phyloP scores from a whole-genome alignment of 306 rosid genomes.

The Boehmeria nivea region DNA sequence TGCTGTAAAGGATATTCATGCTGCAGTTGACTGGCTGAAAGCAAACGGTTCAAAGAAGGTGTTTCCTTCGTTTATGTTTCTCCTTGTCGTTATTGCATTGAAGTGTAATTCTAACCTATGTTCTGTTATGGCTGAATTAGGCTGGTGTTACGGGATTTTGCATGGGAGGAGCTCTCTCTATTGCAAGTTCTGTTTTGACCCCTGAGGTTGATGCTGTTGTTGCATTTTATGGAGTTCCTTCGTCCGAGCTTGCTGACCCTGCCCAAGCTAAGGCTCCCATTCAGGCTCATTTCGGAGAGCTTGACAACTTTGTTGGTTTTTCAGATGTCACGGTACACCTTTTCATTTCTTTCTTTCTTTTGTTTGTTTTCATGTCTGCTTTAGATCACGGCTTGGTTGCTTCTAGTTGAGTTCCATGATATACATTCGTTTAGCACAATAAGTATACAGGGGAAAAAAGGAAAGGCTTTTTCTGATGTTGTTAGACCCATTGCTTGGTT shows the following conservation, averaged over 20 bases:
- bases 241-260: constrained; percentile 92
- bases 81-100: background rate
- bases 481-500: too few relatives aligned
- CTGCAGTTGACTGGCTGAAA: constrained; percentile 90
- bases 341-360: constrained; percentile 3
- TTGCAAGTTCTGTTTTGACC: constrained; percentile 90
- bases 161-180: constrained; percentile 97
- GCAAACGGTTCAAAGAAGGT: constrained; percentile 92
- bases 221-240: constrained; percentile 86
- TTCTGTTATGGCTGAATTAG: constrained; percentile 32
- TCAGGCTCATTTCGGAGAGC: constrained; percentile 98
- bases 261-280: constrained; percentile 77
- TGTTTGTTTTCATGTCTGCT: background rate
- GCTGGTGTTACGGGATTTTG: constrained; percentile 95
- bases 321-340: constrained; percentile 76
- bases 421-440: too few relatives aligned
- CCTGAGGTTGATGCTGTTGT: constrained; percentile 82
- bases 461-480: background rate
- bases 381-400: background rate
- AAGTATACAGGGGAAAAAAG: too few relatives aligned
- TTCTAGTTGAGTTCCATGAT: background rate
- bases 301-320: constrained; percentile 78
- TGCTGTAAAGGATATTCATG: constrained; percentile 77
- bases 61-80: constrained; percentile 4
- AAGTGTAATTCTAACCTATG: constrained; percentile 4